Percentiles rank a stretch among this genome's conserved stretches.
Conservation (phyloP, 2,329 filamentous ascomycete species). For the Botryotinia convoluta region DNA sequence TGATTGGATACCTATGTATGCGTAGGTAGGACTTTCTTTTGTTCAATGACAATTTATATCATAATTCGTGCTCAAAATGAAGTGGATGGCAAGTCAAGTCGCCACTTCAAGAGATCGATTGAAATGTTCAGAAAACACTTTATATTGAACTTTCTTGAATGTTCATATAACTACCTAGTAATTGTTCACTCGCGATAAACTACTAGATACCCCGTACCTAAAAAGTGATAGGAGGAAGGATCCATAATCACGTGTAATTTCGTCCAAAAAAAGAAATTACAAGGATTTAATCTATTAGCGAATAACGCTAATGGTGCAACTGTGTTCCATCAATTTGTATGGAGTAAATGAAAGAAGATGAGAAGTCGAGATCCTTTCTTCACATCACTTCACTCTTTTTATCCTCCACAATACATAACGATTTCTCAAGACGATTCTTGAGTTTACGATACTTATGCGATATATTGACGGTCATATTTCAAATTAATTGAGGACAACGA, state of each 20-base stretch:
- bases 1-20: not conserved
- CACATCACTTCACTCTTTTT: slow-evolving; percentile 16
- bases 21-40: not conserved
- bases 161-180: not conserved
- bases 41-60: not conserved
- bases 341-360: slow-evolving; percentile 3
- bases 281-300: slow-evolving; percentile 4
- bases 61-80: not conserved
- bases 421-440: slow-evolving; percentile 5
- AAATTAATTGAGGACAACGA: not conserved
- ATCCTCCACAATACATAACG: not conserved
- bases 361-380: slow-evolving; percentile 17
- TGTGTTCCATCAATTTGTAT: slow-evolving; percentile 18
- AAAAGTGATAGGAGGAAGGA: not conserved
- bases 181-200: not conserved
- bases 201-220: not conserved
- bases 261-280: slow-evolving; percentile 11
- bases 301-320: slow-evolving; percentile 16
- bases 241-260: slow-evolving; percentile 4
- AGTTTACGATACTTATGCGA: not conserved
- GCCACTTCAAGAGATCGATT: not conserved
- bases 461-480: not conserved
- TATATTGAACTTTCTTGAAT: not conserved
- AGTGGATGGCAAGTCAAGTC: too few relatives aligned
- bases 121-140: too few relatives aligned